Conservation (phyloP, 805 yeast species). For the Candida krabiensis region DNA sequence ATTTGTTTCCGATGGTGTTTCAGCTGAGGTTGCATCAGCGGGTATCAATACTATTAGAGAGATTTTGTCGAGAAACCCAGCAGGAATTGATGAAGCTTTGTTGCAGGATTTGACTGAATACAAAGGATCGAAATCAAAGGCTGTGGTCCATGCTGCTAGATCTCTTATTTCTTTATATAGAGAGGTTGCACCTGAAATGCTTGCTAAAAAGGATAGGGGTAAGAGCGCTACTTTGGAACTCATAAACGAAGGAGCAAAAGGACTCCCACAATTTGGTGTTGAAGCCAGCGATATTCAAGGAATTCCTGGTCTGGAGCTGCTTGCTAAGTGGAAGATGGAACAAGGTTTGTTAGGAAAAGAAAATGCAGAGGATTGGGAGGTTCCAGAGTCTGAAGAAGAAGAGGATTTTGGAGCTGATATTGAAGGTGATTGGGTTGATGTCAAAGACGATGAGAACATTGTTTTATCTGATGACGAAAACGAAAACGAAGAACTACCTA, state of each 20-base stretch:
- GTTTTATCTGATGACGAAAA: conserved; percentile 54
- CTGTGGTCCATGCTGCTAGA: conserved; percentile 93
- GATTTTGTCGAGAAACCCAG: conserved; percentile 87
- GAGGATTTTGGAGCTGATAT: conserved; percentile 55
- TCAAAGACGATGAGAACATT: conserved; percentile 79
- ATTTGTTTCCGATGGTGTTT: conserved; percentile 97
- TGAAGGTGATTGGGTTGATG: conserved; percentile 91
- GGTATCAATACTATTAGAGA: conserved; percentile 96
- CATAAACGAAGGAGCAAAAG: conserved; percentile 53
- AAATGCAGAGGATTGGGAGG: conserved; percentile 62
- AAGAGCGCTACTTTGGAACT: conserved; percentile 84
- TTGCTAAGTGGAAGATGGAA: conserved; percentile 80
- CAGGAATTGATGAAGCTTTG: conserved; percentile 85
- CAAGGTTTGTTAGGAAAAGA: conserved; percentile 55
- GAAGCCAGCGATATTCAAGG: conserved; percentile 63
- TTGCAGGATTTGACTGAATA: conserved; percentile 89
- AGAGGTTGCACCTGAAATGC: conserved; percentile 96
- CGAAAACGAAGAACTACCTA: conserved; percentile 33
- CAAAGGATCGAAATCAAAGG: conserved; percentile 89
- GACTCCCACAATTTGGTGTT: conserved; percentile 68
- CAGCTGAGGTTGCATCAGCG: conserved; percentile 96
- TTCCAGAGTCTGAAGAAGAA: conserved; percentile 55
- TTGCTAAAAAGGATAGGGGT: conserved; percentile 87
- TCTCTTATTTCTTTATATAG: conserved; percentile 82
- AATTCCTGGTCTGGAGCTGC: conserved; percentile 87